Evolutionary conservation across 352 stramenopile species (phyloP).

Genomic region (Phytophthora sp.): DNA sequence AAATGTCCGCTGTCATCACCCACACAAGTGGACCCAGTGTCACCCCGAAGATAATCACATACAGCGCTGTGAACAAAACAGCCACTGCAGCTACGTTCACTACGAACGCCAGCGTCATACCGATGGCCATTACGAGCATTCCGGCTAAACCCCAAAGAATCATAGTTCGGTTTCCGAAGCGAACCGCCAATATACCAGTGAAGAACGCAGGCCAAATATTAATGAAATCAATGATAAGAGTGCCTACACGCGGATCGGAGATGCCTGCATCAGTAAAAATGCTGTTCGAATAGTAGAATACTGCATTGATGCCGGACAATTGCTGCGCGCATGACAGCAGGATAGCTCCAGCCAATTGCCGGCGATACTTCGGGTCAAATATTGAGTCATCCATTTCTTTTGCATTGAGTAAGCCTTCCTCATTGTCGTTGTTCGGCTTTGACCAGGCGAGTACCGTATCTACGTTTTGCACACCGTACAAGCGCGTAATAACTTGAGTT

Average conservation of each 20-base stretch:
- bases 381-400: constrained; percentile 18
- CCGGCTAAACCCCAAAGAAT: constrained; percentile 44
- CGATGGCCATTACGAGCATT: constrained; percentile 52
- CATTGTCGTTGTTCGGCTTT: neutral
- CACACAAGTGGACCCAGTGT: constrained; percentile 24
- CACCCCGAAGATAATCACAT: constrained; percentile 41
- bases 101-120: constrained; percentile 56
- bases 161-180: constrained; percentile 64
- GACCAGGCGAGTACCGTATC: constrained; percentile 14
- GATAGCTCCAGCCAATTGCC: constrained; percentile 38
- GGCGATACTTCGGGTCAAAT: constrained; percentile 27
- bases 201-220: constrained; percentile 32
- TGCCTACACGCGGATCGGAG: constrained; percentile 32
- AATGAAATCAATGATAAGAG: constrained; percentile 28
- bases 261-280: constrained; percentile 43
- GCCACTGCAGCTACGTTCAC: constrained; percentile 54
- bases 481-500: constrained; percentile 18
- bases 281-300: constrained; percentile 51
- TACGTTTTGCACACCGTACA: constrained; percentile 38
- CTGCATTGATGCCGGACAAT: constrained; percentile 52
- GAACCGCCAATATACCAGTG: constrained; percentile 38
- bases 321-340: constrained; percentile 47
- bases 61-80: constrained; percentile 48
- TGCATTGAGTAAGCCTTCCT: constrained; percentile 12
- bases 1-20: constrained; percentile 33